Conservation (phyloP, 1,284 basidiomycete genomes). For the Pyrrhoderma lamaoense region DNA sequence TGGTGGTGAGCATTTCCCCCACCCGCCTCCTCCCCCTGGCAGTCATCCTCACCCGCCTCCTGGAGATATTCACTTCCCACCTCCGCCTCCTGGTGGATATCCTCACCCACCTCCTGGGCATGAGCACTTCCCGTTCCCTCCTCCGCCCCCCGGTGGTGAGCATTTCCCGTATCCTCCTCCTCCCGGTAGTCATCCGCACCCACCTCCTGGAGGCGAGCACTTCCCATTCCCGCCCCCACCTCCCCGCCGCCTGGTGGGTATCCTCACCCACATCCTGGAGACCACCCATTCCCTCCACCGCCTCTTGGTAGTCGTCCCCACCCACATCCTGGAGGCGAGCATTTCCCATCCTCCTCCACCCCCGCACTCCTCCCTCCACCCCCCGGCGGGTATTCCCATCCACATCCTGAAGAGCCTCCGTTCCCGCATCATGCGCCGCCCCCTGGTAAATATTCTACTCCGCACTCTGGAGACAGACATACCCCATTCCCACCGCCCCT, state of each 20-base stretch:
- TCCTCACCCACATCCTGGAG: not conserved
- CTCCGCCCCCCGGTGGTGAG: not conserved
- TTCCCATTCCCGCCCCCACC: no score
- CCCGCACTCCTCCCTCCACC: not conserved
- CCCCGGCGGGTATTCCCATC: not conserved
- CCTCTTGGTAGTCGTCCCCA: no score
- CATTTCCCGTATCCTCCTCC: not conserved
- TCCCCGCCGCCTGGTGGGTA: not conserved
- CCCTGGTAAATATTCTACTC: constrained; percentile 25
- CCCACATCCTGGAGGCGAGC: no score
- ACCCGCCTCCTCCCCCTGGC: no score
- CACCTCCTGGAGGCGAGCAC: not conserved
- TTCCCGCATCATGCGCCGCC: constrained; percentile 37
- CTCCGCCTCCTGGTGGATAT: not conserved
- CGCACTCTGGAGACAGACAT: no score
- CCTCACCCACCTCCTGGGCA: not conserved
- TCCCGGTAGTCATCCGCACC: not conserved
- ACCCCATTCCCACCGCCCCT: no score
- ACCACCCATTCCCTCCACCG: not conserved
- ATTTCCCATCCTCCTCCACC: no score
- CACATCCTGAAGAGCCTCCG: not conserved
- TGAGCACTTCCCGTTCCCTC: no score
- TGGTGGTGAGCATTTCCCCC: no score
- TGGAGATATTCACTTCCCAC: not conserved
- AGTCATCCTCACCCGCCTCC: not conserved